Base-by-base conservation (phyloP, 106 monocot genomes). In the Platanthera guangdongensis region DNA sequence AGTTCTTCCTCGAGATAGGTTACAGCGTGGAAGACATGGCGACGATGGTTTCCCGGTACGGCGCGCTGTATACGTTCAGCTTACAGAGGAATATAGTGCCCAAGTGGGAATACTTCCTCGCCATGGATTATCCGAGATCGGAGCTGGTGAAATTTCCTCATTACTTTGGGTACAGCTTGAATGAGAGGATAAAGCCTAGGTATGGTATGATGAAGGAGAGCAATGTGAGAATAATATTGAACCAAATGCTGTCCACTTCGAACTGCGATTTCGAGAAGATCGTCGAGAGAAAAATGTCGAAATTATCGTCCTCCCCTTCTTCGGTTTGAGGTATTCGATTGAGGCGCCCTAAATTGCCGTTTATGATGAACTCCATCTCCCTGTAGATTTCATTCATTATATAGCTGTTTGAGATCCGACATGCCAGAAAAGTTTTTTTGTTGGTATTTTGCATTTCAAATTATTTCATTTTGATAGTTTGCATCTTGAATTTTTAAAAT, bases 121-220 rank as follows among this genome's bases (percentile, higher is more conserved):
- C 84, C 5, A 91, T 85, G 89, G 89, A 80, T 8, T 99, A 94
- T 50, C 89, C 94, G 7, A 77, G 71, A 51, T 83, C 84, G 6
- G 97, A 99, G 80, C 88, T 99, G 18, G 83, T 94, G 14, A 94
- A 99, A 73, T 99, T 99, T 60, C 97, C 97, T 32, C 94, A 99
- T 9, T 99, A 90, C 72, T 99, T 94, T 79, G 89, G 94, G 0
- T 94, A 99, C 63, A 89, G 88, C 51, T 85, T 94, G 71, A 85
- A 86, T 78, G 77, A 76, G 68, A 82, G 97, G 76, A 92, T 94
- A 74, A 97, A 94, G 47, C 94, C 94, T 60, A 84, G 97, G 77
- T 94, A 82, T 18, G 55, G 52, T 21, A 64, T 68, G 46, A 54
- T 94, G 82, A 80, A 48, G 11, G 87, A 88, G 4, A 85, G 71